These are phyloP conservation scores for Suillus clintonianus DNA, from an alignment of 768 basidiomycete species.

Conservation along the genomic window DNA sequence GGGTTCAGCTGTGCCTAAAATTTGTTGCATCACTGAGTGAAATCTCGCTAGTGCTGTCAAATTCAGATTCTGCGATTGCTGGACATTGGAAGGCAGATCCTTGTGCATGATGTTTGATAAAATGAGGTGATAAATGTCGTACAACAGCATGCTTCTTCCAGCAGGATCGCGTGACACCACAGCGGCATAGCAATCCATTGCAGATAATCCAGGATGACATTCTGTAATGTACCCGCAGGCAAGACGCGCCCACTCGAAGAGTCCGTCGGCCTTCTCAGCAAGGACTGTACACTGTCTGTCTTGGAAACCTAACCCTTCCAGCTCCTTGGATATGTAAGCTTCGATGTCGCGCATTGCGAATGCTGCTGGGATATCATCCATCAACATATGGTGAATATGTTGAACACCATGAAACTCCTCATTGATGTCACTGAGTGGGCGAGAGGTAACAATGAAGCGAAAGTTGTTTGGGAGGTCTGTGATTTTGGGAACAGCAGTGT, in stretches of 20 bases:
- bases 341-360: neutral
- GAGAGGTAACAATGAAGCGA: slow-evolving; percentile 10
- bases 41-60: neutral
- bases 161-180: neutral
- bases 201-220: neutral
- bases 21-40: neutral
- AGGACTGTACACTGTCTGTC: neutral
- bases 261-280: neutral
- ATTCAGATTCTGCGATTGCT: too few species aligned
- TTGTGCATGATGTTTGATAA: neutral
- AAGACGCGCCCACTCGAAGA: neutral
- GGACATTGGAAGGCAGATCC: too few species aligned
- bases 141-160: neutral
- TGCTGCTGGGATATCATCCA: neutral
- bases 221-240: slow-evolving; percentile 1
- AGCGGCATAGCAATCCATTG: neutral
- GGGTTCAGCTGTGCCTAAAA: neutral
- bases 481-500: too few species aligned
- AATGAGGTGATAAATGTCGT: neutral
- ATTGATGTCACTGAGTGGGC: neutral
- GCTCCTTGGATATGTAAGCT: neutral
- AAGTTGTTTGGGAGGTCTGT: neutral
- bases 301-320: neutral
- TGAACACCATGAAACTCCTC: neutral
- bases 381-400: neutral